phyloP scores from a whole-genome alignment of 306 rosid species.

The Arachis hypogaea region DNA sequence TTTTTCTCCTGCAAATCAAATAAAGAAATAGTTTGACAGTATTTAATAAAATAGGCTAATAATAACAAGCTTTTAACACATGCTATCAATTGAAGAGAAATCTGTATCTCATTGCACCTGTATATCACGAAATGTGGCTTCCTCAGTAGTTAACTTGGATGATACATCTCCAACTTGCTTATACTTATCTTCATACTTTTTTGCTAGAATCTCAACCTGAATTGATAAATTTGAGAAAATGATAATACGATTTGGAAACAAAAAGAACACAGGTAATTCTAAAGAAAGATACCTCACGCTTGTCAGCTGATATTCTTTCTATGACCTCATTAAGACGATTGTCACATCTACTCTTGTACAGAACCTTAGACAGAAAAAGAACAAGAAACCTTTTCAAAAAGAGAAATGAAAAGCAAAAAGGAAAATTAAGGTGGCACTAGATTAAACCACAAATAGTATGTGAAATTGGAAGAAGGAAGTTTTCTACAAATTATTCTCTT shows the following conservation, averaged over 20 bases:
- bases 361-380: slow-evolving; percentile 56
- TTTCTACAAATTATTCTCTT: slow-evolving; percentile 25
- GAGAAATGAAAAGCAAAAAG: slow-evolving; percentile 18
- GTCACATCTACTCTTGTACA: slow-evolving; percentile 99
- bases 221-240: slow-evolving; percentile 37
- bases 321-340: slow-evolving; percentile 85
- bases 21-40: slow-evolving; percentile 30
- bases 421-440: slow-evolving; percentile 11
- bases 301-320: slow-evolving; percentile 80
- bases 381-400: slow-evolving; percentile 28
- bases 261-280: slow-evolving; percentile 39
- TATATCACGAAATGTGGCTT: slow-evolving; percentile 88
- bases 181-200: slow-evolving; percentile 91
- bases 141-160: slow-evolving; percentile 89
- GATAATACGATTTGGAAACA: slow-evolving; percentile 23
- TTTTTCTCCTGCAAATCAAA: slow-evolving; percentile 69
- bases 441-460: slow-evolving; percentile 22
- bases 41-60: slow-evolving; percentile 18
- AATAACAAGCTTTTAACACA: slow-evolving; percentile 22
- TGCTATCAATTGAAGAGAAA: slow-evolving; percentile 34
- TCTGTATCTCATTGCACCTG: slow-evolving; percentile 58
- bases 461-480: slow-evolving; percentile 9
- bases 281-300: slow-evolving; percentile 72
- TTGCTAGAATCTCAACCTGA: slow-evolving; percentile 80
- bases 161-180: slow-evolving; percentile 92